These are phyloP conservation scores for Backusella mclennaniae DNA, from an alignment of 192 early-diverging fungal genomes.

Conservation along the genomic window DNA sequence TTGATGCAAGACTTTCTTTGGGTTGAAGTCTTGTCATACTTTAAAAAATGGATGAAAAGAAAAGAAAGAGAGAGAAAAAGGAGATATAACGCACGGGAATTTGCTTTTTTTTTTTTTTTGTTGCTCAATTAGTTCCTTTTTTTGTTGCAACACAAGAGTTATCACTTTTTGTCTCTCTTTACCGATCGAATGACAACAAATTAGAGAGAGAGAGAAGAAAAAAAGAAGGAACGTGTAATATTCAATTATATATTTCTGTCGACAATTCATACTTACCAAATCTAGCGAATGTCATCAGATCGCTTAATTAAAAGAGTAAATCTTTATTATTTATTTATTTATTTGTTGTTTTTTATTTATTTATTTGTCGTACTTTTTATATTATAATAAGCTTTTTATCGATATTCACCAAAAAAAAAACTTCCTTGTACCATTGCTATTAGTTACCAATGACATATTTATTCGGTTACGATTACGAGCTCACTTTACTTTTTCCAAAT, in stretches of 20 bases:
- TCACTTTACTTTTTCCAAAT: background rate
- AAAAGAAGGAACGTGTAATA: background rate
- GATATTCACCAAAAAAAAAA: background rate
- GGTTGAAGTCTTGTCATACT: conserved; percentile 8
- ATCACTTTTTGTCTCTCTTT: background rate
- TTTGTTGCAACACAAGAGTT: background rate
- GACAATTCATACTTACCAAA: background rate
- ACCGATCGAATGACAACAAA: background rate
- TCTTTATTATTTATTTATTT: background rate
- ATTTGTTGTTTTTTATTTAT: background rate
- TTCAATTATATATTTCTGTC: background rate
- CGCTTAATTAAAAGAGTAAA: background rate
- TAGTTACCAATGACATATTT: background rate
- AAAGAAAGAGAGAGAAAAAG: background rate
- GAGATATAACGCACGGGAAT: background rate
- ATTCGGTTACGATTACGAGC: background rate
- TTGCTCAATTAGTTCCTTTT: background rate
- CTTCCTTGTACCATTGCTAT: background rate
- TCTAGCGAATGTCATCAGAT: conserved; percentile 7
- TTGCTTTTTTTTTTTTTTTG: background rate
- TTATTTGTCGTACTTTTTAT: background rate
- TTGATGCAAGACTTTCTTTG: background rate
- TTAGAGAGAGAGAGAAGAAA: background rate
- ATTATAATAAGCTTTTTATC: background rate
- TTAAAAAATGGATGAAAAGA: background rate